Evolutionary conservation across 176 grass and related monocot genomes (phyloP).

Genomic region (Avena insularis): DNA sequence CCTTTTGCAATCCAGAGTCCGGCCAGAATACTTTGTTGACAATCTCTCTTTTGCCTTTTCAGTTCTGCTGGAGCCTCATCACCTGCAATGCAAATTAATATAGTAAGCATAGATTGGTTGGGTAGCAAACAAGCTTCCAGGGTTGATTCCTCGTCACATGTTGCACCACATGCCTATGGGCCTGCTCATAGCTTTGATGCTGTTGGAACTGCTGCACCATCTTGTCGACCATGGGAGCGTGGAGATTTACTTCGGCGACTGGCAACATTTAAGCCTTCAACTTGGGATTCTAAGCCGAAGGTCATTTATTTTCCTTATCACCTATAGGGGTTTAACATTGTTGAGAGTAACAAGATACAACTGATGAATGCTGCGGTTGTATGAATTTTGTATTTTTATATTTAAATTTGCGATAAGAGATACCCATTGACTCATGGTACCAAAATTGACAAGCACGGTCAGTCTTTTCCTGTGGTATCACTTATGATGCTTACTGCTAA

Average conservation of each 20-base stretch:
- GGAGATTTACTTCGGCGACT: constrained; percentile 88
- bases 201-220: constrained; percentile 63
- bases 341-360: constrained; percentile 24
- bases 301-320: constrained; percentile 47
- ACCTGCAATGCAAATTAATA: constrained; percentile 77
- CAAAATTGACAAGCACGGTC: background rate
- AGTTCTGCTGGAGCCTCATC: constrained; percentile 95
- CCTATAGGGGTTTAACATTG: constrained; percentile 10
- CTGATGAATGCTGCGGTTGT: background rate
- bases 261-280: constrained; percentile 80
- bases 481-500: constrained; percentile 18
- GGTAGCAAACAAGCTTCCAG: constrained; percentile 78
- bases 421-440: constrained; percentile 2
- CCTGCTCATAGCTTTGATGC: constrained; percentile 83
- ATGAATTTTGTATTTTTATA: constrained; percentile 27
- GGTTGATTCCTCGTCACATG: constrained; percentile 63
- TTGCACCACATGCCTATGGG: constrained; percentile 57
- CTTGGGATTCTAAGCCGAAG: constrained; percentile 87
- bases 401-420: constrained; percentile 4
- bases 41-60: constrained; percentile 41
- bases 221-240: constrained; percentile 93
- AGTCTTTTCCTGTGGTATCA: constrained; percentile 5
- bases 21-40: background rate
- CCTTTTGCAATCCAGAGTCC: background rate
- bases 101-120: constrained; percentile 85